phyloP scores from a whole-genome alignment of 1,284 basidiomycete species.

The Trametes sp. region DNA sequence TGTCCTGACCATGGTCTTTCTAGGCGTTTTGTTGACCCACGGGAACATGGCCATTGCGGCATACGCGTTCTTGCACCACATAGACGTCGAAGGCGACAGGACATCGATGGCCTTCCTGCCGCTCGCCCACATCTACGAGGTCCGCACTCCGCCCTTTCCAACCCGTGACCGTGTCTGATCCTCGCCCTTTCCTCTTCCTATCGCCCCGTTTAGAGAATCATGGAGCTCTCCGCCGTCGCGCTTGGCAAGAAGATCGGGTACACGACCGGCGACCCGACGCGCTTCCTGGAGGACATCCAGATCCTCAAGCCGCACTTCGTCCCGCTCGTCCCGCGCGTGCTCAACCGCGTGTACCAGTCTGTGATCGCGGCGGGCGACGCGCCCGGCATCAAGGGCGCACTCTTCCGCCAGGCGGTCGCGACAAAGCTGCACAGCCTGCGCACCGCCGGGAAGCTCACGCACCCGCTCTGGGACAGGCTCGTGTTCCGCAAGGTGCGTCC shows the following conservation, averaged over 20 bases:
- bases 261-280: constrained; percentile 88
- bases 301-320: constrained; percentile 86
- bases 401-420: constrained; percentile 85
- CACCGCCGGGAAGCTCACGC: constrained; percentile 75
- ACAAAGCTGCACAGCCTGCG: constrained; percentile 84
- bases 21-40: constrained; percentile 85
- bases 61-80: constrained; percentile 68
- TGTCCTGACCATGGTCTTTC: constrained; percentile 29
- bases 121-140: constrained; percentile 91
- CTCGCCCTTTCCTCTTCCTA: not conserved
- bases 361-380: constrained; percentile 81
- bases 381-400: constrained; percentile 85
- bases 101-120: constrained; percentile 78
- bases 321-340: constrained; percentile 85
- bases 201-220: constrained; percentile 55
- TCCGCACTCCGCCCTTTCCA: constrained; percentile 37
- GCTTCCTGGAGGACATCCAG: constrained; percentile 91
- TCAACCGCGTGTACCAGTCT: constrained; percentile 86
- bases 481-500: constrained; percentile 96
- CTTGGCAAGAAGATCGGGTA: constrained; percentile 85
- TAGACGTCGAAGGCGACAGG: constrained; percentile 53
- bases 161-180: not conserved
- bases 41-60: constrained; percentile 74
- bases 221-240: constrained; percentile 62
- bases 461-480: constrained; percentile 89